Base-by-base conservation (phyloP, 805 yeast species). In the Candida berthetii region DNA sequence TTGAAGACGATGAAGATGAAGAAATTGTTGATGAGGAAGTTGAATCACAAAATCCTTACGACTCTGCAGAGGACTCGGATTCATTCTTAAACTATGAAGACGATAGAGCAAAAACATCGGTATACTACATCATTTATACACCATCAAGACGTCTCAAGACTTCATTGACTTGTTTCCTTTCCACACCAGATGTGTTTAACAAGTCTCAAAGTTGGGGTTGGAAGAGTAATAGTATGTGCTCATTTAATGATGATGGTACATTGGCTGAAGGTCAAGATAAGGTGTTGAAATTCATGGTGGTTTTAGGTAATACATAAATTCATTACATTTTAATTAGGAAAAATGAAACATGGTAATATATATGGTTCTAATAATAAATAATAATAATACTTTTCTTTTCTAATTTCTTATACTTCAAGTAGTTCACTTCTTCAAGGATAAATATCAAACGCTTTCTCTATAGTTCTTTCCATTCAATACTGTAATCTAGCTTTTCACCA, bases 401-500 rank as follows among this genome's bases (percentile, higher is more conserved):
- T 8, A 8, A 7, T 8, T 22, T 22, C 6, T 8, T 10, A 3
- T 31, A 15, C 17, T 15, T 13, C 14, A 11, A 31, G 2, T 14
- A n/a, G 8, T 13, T 31, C 6, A 22, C 24, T 22, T 8, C 24
- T 22, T 22, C 24, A 22, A 22, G 24, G 24, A n/a, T 20, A 19
- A 34, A 8, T 20, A 17, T 20, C 4, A 20, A 19, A 9, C n/a
- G n/a, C 17, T 34, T 17, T 31, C 32, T 31, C 34, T 31, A 17
- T 13, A 31, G 17, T 9, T 31, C 41, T 37, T 70, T 61, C 97
- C 97, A 90, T 62, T 82, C 85, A 5, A 78, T 74, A 9, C 77
- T 61, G 88, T 95, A 91, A 27, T 69, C 55, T 38, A 91, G 70
- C 42, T 69, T 72, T 40, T 83, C 79, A 15, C 96, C 96, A 7